A percentile compares a stretch with the other conserved stretches of the same genome.
phyloP scores from a whole-genome alignment of 2,329 filamentous ascomycete genomes.

The Cercospora sp. region DNA sequence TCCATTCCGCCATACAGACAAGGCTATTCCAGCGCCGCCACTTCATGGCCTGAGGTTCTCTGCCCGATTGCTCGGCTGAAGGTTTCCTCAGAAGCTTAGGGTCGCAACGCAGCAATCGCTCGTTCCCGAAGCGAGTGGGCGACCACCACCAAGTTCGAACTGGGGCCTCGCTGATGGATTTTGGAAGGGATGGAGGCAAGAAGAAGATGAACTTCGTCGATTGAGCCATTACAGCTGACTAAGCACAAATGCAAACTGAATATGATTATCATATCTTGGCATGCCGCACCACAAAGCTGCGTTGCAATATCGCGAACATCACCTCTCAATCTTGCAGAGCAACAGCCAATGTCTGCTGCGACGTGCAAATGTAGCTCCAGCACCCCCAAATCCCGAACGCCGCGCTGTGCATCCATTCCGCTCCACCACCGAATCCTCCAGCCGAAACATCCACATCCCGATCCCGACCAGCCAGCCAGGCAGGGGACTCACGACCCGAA shows the following conservation, averaged over 20 bases:
- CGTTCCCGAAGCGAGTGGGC: slow-evolving; percentile 58
- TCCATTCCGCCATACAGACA: slow-evolving; percentile 39
- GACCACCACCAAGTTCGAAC: slow-evolving; percentile 57
- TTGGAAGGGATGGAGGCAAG: slow-evolving; percentile 25
- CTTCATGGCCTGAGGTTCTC: slow-evolving; percentile 56
- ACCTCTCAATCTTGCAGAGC: not conserved
- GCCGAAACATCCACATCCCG: not conserved
- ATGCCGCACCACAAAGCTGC: not conserved
- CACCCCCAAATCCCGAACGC: not conserved
- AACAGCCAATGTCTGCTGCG: not conserved
- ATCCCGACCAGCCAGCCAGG: not conserved
- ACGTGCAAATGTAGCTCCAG: not conserved
- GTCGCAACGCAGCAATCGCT: slow-evolving; percentile 51
- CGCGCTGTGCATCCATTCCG: not conserved
- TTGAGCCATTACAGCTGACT: slow-evolving; percentile 41
- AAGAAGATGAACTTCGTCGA: slow-evolving; percentile 32
- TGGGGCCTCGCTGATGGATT: slow-evolving; percentile 48
- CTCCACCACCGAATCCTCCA: not conserved
- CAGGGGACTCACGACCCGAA: not conserved
- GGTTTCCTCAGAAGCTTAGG: slow-evolving; percentile 55
- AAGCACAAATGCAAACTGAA: not conserved
- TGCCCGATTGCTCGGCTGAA: slow-evolving; percentile 63
- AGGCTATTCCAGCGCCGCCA: slow-evolving; percentile 58
- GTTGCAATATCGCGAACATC: not conserved
- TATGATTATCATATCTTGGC: not conserved